phyloP scores from a whole-genome alignment of 163 green algal species.

The Scenedesmus sp. region DNA sequence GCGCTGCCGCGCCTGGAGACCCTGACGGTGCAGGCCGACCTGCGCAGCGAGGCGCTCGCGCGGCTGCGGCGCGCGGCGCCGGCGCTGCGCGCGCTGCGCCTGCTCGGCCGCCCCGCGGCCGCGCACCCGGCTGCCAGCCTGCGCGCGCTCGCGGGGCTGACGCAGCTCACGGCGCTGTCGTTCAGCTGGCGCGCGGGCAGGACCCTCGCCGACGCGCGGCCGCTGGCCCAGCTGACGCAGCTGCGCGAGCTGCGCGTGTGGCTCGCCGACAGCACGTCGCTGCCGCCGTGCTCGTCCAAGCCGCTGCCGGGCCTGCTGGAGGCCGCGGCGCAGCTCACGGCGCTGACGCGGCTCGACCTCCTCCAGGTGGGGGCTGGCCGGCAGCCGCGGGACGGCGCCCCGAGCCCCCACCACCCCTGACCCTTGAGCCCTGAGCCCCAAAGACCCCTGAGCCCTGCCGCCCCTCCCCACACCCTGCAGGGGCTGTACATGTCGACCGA shows the following conservation, averaged over 20 bases:
- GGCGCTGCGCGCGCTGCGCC: too few species aligned
- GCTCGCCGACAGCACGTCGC: not conserved
- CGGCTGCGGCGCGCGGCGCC: too few species aligned
- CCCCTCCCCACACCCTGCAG: too few species aligned
- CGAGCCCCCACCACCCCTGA: too few species aligned
- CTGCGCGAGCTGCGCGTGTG: constrained; percentile 12
- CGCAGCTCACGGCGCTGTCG: not conserved
- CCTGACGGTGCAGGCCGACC: constrained; percentile 18
- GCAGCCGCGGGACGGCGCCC: too few species aligned
- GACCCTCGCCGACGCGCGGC: not conserved
- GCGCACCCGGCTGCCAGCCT: constrained; percentile 12
- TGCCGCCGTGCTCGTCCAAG: constrained; percentile 34
- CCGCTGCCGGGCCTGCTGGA: constrained; percentile 21
- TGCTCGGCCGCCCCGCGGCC: not conserved
- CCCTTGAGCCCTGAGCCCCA: too few species aligned
- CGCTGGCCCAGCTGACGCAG: not conserved
- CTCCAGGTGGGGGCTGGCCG: too few species aligned
- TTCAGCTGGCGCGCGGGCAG: constrained; percentile 12
- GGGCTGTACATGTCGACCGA: constrained; percentile 38
- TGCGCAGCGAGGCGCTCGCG: not conserved
- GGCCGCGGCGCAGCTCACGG: not conserved
- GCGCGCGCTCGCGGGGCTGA: not conserved
- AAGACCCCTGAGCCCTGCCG: too few species aligned
- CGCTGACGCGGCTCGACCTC: constrained; percentile 21
- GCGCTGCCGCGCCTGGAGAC: constrained; percentile 4